phyloP scores from a whole-genome alignment of 176 grass and related monocot species.

The Oryza punctata region DNA sequence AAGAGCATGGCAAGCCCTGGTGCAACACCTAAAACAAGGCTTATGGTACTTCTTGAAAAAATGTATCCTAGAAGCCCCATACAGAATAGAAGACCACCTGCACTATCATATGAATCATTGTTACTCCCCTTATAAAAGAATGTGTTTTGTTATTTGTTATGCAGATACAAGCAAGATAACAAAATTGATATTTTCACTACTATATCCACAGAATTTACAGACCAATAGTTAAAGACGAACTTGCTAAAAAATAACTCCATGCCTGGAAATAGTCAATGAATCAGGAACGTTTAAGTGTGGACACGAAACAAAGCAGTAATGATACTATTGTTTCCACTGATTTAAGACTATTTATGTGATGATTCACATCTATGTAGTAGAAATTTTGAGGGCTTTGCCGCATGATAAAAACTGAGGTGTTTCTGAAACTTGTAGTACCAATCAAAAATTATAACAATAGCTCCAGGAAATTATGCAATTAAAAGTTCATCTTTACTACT shows the following conservation, averaged over 20 bases:
- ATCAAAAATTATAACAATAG: background rate
- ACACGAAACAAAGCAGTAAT: background rate
- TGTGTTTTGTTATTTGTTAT: background rate
- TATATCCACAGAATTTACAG: background rate
- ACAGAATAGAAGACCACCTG: slow-evolving; percentile 68
- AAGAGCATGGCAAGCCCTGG: slow-evolving; percentile 49
- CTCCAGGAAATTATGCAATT: background rate
- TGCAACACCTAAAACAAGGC: slow-evolving; percentile 56
- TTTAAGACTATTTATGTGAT: background rate
- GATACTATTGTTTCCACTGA: background rate
- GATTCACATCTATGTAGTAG: background rate
- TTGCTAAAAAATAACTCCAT: background rate
- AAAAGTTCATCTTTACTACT: background rate
- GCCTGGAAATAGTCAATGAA: background rate
- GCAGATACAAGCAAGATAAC: background rate
- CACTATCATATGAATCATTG: slow-evolving; percentile 24
- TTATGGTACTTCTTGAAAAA: slow-evolving; percentile 62
- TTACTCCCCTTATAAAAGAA: slow-evolving; percentile 10
- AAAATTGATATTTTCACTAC: background rate
- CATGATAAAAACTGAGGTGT: background rate
- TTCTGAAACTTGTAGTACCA: slow-evolving; percentile 13
- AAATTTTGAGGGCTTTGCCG: background rate
- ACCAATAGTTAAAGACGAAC: background rate
- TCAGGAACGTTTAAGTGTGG: background rate
- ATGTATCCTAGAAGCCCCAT: slow-evolving; percentile 72